Evolutionary conservation across 192 early-diverging fungal species (phyloP), one percentile per base, ranked within the genome.

Genomic region (Paraglomus brasilianum): DNA sequence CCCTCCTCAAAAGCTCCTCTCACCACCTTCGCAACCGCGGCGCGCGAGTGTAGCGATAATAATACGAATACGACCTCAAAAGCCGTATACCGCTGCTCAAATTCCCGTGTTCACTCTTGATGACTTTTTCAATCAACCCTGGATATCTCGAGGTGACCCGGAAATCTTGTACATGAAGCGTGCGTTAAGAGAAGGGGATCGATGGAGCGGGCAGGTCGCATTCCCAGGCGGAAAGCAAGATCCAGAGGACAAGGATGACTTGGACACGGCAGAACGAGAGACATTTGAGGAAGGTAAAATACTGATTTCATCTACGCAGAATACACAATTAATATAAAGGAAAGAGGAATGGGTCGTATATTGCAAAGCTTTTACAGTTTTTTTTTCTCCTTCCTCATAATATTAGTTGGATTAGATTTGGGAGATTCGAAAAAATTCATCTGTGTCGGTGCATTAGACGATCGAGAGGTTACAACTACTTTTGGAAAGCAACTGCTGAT

Each of bases 121-220:
- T 11, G 74, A 80, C 30, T 80, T 80, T 74, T 80, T 72, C 65
- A 49, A 60, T 6, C 70, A 75, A 66, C 56, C 70, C 6, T 80
- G 78, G 78, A 75, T 80, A 49, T 49, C 43, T 5, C 56, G 68
- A 55, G 78, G 78, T 14, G 53, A 62, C 4, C 78, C 78, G 19
- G 78, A 80, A 68, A 74, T 80, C 48, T 70, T 80, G 5, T 80
- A 77, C 53, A 77, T 80, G 40, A 73, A 77, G 48, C 45, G 78
- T 21, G 75, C 75, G 2, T 77, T 75, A 65, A 70, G 78, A 46
- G 74, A 80, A 68, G 76, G 75, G 62, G 78, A 80, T 75, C 75
- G 78, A 40, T 80, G 78, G 78, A 72, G 70, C n/a, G 78, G 78
- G 7, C 78, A 80, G 75, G 74, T 80, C 11, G 78, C 78, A 4